A percentile compares a stretch with the other conserved stretches of the same genome.
Evolutionary conservation across 352 stramenopile species (phyloP).

Genomic region (Phytophthora lateralis): DNA sequence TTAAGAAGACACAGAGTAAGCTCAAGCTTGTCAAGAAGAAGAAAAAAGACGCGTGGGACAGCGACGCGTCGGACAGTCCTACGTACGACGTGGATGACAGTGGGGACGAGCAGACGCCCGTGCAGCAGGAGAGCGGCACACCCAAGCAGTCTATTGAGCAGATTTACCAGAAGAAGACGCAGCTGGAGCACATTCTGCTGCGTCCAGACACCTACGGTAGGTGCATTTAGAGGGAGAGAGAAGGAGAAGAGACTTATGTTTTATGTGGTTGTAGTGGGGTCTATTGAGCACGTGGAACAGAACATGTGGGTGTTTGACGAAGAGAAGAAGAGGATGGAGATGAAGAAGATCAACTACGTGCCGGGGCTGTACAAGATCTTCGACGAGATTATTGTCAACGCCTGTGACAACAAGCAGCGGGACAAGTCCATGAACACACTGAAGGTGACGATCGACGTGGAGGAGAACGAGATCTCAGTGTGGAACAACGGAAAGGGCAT

Average conservation of each 20-base stretch:
- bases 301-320: conserved; percentile 93
- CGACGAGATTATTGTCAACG: conserved; percentile 99
- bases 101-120: conserved; percentile 31
- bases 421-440: conserved; percentile 95
- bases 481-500: conserved; percentile 99
- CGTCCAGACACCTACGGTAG: conserved; percentile 95
- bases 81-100: conserved; percentile 44
- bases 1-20: conserved; percentile 47
- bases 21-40: conserved; percentile 47
- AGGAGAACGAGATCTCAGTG: conserved; percentile 94
- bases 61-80: conserved; percentile 36
- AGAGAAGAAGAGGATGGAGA: conserved; percentile 90
- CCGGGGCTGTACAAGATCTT: conserved; percentile 99
- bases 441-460: conserved; percentile 94
- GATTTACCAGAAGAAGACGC: conserved; percentile 98
- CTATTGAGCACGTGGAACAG: conserved; percentile 93
- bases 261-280: conserved; percentile 81
- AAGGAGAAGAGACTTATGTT: background rate
- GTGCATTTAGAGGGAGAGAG: conserved; percentile 21
- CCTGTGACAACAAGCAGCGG: conserved; percentile 99
- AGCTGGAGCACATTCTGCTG: conserved; percentile 97
- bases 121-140: conserved; percentile 23
- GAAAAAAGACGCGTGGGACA: conserved; percentile 56
- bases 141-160: conserved; percentile 83
- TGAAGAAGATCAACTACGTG: conserved; percentile 94